Conservation (phyloP, 352 stramenopile genomes). For the Globisporangium perplexum region DNA sequence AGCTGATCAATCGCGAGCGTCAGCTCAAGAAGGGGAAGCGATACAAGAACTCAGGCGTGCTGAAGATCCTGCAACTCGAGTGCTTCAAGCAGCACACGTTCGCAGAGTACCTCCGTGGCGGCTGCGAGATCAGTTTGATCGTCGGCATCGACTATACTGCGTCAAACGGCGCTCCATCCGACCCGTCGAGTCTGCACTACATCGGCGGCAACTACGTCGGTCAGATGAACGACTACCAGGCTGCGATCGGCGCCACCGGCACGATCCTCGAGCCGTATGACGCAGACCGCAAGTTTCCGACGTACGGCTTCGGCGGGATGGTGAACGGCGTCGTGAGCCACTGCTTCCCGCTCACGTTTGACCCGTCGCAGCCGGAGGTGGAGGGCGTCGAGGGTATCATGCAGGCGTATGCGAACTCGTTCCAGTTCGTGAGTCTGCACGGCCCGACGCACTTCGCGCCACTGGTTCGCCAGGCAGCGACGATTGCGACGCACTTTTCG, state of each 20-base stretch:
- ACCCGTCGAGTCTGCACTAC: conserved; percentile 59
- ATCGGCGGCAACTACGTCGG: conserved; percentile 42
- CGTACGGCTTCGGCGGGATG: conserved; percentile 76
- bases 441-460: conserved; percentile 80
- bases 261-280: conserved; percentile 75
- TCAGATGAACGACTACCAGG: conserved; percentile 75
- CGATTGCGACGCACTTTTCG: conserved; percentile 55
- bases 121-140: conserved; percentile 72
- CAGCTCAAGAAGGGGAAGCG: conserved; percentile 64
- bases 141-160: conserved; percentile 82
- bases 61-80: conserved; percentile 50
- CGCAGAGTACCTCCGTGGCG: conserved; percentile 60
- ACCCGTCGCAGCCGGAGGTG: conserved; percentile 46
- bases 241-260: conserved; percentile 59
- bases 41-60: conserved; percentile 70
- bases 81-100: conserved; percentile 68
- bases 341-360: conserved; percentile 36
- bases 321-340: conserved; percentile 58
- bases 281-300: conserved; percentile 64
- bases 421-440: conserved; percentile 61
- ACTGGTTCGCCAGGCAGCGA: conserved; percentile 54
- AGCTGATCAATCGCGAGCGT: conserved; percentile 63
- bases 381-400: conserved; percentile 61
- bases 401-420: conserved; percentile 52
- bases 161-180: conserved; percentile 41